Evolutionary conservation across 345 rosid genomes (phyloP).

Genomic region (Angophora floribunda): DNA sequence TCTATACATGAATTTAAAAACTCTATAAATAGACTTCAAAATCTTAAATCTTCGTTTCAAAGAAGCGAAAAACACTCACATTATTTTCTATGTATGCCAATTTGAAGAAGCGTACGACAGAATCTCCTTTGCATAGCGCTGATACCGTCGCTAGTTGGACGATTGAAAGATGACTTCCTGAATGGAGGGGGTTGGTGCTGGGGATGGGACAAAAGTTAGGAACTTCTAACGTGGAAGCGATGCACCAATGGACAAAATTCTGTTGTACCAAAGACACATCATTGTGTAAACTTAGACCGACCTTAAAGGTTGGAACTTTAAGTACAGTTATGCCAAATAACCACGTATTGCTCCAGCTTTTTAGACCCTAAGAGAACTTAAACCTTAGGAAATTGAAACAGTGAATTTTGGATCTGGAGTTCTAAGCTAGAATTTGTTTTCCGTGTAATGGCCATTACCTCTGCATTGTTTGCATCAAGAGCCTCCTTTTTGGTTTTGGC

Average conservation of each 20-base stretch:
- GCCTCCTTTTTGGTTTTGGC: background rate
- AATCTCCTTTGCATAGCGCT: no score
- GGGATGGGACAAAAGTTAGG: no score
- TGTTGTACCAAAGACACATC: background rate
- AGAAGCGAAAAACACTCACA: no score
- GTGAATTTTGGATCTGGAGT: background rate
- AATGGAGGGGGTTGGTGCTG: no score
- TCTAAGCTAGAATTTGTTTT: background rate
- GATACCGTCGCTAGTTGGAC: no score
- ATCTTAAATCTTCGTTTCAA: no score
- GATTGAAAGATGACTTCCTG: no score
- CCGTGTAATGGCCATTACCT: background rate
- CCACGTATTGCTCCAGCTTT: background rate
- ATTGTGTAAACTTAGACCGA: background rate
- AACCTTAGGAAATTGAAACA: background rate
- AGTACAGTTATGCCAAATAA: background rate
- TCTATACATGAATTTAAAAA: no score
- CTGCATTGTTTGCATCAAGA: background rate
- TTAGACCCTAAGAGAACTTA: background rate
- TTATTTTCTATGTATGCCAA: no score
- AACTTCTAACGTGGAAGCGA: no score
- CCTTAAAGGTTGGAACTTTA: background rate
- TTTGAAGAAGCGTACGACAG: no score
- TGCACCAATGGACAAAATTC: background rate
- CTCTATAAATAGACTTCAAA: no score